Evolutionary conservation across 805 yeast genomes (phyloP), one percentile per base, ranked within the genome.

Genomic region (Yarrowia bubula): DNA sequence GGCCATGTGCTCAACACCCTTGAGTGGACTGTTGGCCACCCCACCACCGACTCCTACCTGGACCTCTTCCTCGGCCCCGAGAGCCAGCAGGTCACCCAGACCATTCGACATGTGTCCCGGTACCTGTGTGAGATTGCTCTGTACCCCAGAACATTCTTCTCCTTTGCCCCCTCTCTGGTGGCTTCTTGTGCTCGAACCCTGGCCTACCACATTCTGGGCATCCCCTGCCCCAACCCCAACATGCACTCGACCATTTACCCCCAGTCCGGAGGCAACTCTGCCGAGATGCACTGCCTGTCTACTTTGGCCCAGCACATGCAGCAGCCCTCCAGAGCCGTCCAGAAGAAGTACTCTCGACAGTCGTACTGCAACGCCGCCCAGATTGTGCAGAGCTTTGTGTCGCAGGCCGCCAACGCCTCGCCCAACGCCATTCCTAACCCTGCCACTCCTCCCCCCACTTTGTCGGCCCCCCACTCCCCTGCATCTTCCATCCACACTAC

Each of bases 21-120:
- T 71, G 86, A 84, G 68, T 90, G 90, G 96, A 79, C 80, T 39
- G 77, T 90, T 63, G 83, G 82, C 53, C 90, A 86, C 68, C 90
- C 96, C 1, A 81, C 82, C 68, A 71, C 81, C 48, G 79, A 78
- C 61, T 81, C 83, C 67, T 86, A 73, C 66, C 70, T 79, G 53
- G 77, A 76, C 64, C 55, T 69, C 37, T 53, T 60, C 38, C 65
- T 71, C 43, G 66, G 67, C 33, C 71, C 39, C 68, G 71, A 66
- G 62, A 53, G 66, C 66, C 50, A 64, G 47, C 53, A 65, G 17
- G 67, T 58, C 15, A 50, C 48, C n/a, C 50, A 61, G n/a, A 35
- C 69, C n/a, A 61, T 69, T 8, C 69, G 68, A 18, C 70, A 71
- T 60, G 68, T 75, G 37, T 72, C 78, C 5, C 71, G 75, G 63